These are phyloP conservation scores for Comarum palustre DNA, from an alignment of 306 rosid species.

Conservation along the genomic window DNA sequence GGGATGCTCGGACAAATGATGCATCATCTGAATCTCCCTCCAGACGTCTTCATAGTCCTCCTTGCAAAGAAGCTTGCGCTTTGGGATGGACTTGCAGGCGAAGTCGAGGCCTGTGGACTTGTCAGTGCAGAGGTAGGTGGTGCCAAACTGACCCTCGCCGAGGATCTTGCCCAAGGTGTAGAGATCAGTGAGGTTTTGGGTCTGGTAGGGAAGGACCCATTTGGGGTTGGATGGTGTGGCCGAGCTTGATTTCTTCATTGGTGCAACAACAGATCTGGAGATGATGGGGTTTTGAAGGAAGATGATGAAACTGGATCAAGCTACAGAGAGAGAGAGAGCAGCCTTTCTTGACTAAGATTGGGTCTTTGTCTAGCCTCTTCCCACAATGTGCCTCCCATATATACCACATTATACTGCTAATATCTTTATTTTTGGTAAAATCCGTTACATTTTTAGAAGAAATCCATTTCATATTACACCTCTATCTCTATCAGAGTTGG, in stretches of 20 bases:
- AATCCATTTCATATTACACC: too few relatives aligned
- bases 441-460: too few relatives aligned
- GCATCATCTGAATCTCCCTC: conserved; percentile 59
- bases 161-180: conserved; percentile 38
- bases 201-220: conserved; percentile 45
- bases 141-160: conserved; percentile 49
- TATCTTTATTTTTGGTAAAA: not conserved
- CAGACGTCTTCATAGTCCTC: conserved; percentile 46
- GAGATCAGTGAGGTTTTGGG: conserved; percentile 34
- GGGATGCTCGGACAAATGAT: conserved; percentile 44
- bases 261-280: not conserved
- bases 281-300: not conserved
- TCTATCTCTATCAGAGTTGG: too few relatives aligned
- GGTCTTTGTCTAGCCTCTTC: not conserved
- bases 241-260: conserved; percentile 35
- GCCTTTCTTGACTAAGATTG: not conserved
- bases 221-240: conserved; percentile 25
- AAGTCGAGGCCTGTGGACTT: conserved; percentile 25
- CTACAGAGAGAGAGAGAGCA: not conserved
- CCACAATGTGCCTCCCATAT: not conserved
- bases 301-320: not conserved
- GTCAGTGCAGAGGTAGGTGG: conserved; percentile 40
- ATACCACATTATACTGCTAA: not conserved
- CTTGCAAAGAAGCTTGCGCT: conserved; percentile 41
- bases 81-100: conserved; percentile 51